These are phyloP conservation scores for Liriodendron chinense DNA, from an alignment of 164 flowering plant species.

Conservation along the genomic window DNA sequence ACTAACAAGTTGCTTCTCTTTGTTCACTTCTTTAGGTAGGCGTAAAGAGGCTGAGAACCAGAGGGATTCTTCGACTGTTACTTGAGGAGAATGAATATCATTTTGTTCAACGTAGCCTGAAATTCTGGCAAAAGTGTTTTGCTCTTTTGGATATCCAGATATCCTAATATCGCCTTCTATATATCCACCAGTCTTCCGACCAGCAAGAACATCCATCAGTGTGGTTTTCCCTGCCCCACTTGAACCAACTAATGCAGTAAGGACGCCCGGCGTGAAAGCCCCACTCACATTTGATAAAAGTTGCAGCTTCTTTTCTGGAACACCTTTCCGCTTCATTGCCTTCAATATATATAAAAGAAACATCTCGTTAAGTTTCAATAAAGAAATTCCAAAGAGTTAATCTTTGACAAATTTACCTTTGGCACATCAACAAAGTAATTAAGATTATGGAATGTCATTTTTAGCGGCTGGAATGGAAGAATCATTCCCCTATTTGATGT, in stretches of 20 bases:
- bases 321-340: constrained; percentile 69
- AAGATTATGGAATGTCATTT: constrained; percentile 83
- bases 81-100: constrained; percentile 95
- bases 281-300: constrained; percentile 80
- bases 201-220: constrained; percentile 95
- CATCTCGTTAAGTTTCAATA: background rate
- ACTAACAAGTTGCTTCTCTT: constrained; percentile 53
- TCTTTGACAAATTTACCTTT: constrained; percentile 37
- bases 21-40: constrained; percentile 67
- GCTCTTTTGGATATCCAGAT: constrained; percentile 85
- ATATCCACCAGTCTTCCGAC: constrained; percentile 92
- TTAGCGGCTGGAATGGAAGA: constrained; percentile 79
- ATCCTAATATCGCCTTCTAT: constrained; percentile 88
- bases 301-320: constrained; percentile 65
- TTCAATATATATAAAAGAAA: constrained; percentile 16
- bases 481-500: constrained; percentile 69
- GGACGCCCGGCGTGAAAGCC: constrained; percentile 89
- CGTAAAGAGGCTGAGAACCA: constrained; percentile 77
- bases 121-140: constrained; percentile 85
- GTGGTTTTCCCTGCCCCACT: constrained; percentile 99
- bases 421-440: constrained; percentile 93
- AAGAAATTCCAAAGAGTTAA: constrained; percentile 3
- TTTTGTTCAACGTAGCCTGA: constrained; percentile 94
- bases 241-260: constrained; percentile 93
- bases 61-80: constrained; percentile 82